Conservation (phyloP, 2,329 filamentous ascomycete genomes). For the Furcasterigmium sp. region DNA sequence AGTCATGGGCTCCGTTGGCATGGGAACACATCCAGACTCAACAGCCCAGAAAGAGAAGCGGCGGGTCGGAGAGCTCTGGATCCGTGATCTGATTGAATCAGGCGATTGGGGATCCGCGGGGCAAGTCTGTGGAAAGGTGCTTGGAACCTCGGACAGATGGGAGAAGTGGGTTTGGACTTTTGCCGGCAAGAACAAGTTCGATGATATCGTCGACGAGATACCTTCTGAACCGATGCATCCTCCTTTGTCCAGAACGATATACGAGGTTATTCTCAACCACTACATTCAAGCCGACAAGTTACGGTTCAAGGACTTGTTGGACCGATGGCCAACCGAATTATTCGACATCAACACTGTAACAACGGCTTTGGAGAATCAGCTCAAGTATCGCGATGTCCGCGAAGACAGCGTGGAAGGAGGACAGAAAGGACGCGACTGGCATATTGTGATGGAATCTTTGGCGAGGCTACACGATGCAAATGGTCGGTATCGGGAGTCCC, state of each 20-base stretch:
- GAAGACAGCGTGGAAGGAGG: constrained; percentile 73
- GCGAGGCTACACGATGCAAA: constrained; percentile 80
- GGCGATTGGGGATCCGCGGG: constrained; percentile 76
- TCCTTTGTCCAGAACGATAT: constrained; percentile 73
- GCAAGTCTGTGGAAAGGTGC: constrained; percentile 73
- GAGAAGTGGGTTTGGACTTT: constrained; percentile 96
- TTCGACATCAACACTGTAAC: constrained; percentile 76
- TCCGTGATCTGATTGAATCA: constrained; percentile 74
- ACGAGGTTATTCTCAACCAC: constrained; percentile 83
- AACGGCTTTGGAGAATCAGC: constrained; percentile 73
- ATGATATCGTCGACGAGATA: constrained; percentile 83
- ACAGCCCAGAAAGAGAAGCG: constrained; percentile 77
- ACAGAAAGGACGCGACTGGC: constrained; percentile 75
- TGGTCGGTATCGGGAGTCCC: constrained; percentile 75
- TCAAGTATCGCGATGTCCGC: constrained; percentile 68
- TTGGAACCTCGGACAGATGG: constrained; percentile 77
- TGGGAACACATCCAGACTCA: constrained; percentile 8
- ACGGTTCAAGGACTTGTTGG: constrained; percentile 72
- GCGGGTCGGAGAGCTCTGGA: constrained; percentile 87
- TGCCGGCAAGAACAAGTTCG: constrained; percentile 76
- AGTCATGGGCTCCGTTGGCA: constrained; percentile 51
- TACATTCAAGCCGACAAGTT: constrained; percentile 77
- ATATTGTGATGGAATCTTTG: constrained; percentile 79
- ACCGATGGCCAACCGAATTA: constrained; percentile 77
- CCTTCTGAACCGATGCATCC: constrained; percentile 73